Evolutionary conservation across 441 rosid genomes (phyloP), one percentile per base, ranked within the genome.

Genomic region (Adansonia gregorii): DNA sequence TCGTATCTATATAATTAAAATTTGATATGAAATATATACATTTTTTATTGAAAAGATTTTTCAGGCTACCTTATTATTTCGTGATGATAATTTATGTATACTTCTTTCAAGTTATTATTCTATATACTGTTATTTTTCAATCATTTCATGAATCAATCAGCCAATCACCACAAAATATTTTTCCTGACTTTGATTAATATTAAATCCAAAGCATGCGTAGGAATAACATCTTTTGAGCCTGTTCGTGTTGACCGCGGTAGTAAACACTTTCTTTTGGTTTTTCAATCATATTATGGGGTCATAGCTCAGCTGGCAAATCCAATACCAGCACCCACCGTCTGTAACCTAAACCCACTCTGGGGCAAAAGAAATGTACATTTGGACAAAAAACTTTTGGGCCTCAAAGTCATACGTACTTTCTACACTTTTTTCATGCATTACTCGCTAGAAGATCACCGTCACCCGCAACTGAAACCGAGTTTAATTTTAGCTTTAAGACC

Each of bases 221-320:
- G 17, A 17, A 1, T 5, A 52, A 17, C 54, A 66, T 45, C 58
- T 49, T 65, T 35, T 3, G 39, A 54, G 31, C 43, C 17, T 55
- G 73, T 49, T 35, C 54, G 52, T 56, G 76, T 56, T 76, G 82
- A 76, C 76, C 15, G 3, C 9, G 8, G n/a, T 48, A 2, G 19
- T 17, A 0, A 17, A 66, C 3, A 12, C 55, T 3, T 51, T 15
- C 31, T 3, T 4, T 39, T 39, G 1, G 6, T 15, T n/a, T 27
- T n/a, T 15, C 15, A 31, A 58, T 19, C 8, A 43, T 0, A 9
- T 8, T 55, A 2, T 48, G 1, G 20, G 11, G 39, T 56, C 55
- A 39, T 41, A 9, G 52, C 60, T 66, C 24, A 9, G 52, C 60
- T 66, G 46, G 54, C 70, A 74, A 74, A 59, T 35, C 45, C 51